These are phyloP conservation scores for Atalantia buxifolia DNA, from an alignment of 345 rosid genomes.

Conservation along the genomic window DNA sequence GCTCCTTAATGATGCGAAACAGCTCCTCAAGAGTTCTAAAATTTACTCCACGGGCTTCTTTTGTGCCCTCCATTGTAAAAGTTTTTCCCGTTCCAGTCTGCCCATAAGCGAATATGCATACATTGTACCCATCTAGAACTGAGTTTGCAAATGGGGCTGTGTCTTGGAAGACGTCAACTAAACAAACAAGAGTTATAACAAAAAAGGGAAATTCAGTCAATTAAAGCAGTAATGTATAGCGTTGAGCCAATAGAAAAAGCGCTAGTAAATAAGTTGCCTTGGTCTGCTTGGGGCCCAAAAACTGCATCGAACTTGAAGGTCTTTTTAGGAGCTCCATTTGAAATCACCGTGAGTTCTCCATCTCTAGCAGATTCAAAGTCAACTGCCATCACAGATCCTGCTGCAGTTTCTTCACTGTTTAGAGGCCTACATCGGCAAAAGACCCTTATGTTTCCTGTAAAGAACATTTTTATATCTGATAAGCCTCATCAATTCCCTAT, in stretches of 20 bases:
- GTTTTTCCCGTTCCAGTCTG: conserved; percentile 98
- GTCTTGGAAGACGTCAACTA: conserved; percentile 86
- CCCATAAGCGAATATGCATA: conserved; percentile 91
- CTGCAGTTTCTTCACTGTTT: conserved; percentile 59
- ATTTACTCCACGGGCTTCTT: conserved; percentile 88
- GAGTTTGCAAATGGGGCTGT: conserved; percentile 87
- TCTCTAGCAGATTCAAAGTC: conserved; percentile 81
- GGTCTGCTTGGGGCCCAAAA: conserved; percentile 83
- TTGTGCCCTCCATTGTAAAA: conserved; percentile 93
- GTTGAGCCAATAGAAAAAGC: neutral
- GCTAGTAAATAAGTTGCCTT: conserved; percentile 41
- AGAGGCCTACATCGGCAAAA: conserved; percentile 94
- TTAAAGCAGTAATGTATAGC: neutral
- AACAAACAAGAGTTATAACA: conserved; percentile 15
- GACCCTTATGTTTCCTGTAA: conserved; percentile 94
- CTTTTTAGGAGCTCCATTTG: conserved; percentile 78
- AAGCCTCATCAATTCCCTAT: conserved; percentile 11
- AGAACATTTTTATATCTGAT: conserved; percentile 13
- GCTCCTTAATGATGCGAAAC: conserved; percentile 58
- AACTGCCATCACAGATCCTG: conserved; percentile 59
- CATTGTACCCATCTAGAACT: conserved; percentile 95
- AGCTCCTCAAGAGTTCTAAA: conserved; percentile 83
- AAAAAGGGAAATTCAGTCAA: neutral
- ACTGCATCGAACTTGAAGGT: conserved; percentile 86
- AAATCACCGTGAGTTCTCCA: conserved; percentile 72